Evolutionary conservation across 1,139 yeast species (phyloP), one percentile per base, ranked within the genome.

Genomic region (Entelexis paramagnoliae): DNA sequence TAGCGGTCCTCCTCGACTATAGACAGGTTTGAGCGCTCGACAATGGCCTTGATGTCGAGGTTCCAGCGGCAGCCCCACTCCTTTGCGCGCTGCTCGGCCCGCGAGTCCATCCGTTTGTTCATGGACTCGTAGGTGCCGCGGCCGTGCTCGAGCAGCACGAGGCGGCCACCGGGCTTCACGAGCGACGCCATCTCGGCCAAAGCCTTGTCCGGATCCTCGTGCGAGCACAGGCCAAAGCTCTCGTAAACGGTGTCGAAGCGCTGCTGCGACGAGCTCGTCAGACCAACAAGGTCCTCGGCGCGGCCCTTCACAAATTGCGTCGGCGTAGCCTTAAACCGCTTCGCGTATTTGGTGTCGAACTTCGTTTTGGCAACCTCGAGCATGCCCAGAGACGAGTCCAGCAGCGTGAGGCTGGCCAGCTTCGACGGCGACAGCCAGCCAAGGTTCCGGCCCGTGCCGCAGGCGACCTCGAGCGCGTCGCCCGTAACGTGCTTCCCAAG

Each of bases 1-100:
- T 80, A 81, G 60, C 95, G 73, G 59, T 79, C 79, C 60, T 85
- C 88, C 59, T 79, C 80, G 1, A 89, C 85, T 40, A 91, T 76
- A 59, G 85, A 93, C 55, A 91, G 73, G 0, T 95, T 96, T 14
- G 95, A 82, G 56, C 79, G 80, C 62, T 84, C 89, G 30, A 91
- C 74, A 50, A 91, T 74, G 60, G 82, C 91, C 33, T 88, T 94
- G 59, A 91, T 86, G 64, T 91, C 97, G 58, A 91, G 72, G 63
- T 91, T 91, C 96, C 97, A 91, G 63, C 97, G 73, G 68, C 98
- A 91, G 3, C 96, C 97, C 97, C 97, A 91, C 13, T 83, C 81
- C 58, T 83, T 77, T 72, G 89, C 79, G 68, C 96, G 81, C 59
- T 79, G 77, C 52, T 80, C 88, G 8, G 96, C 89, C 59, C 93